These are phyloP conservation scores for Microascus cirrosus DNA, from an alignment of 2,329 filamentous ascomycete genomes.

Conservation along the genomic window DNA sequence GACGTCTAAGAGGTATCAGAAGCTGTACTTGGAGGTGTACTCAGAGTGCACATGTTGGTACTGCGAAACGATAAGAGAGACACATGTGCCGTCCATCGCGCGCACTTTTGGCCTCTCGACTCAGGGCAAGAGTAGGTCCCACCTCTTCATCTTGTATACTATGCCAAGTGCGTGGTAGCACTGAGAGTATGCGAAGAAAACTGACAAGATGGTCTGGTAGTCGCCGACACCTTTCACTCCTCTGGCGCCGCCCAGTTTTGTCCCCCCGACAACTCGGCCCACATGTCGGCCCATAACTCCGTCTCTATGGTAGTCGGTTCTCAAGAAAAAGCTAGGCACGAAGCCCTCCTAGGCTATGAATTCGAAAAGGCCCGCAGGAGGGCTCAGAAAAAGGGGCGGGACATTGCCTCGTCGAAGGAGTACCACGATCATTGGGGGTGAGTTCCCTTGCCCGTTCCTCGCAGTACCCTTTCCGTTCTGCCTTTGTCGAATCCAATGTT, in stretches of 20 bases:
- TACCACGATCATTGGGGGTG: conserved; percentile 46
- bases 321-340: conserved; percentile 12
- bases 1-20: conserved; percentile 61
- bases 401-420: conserved; percentile 32
- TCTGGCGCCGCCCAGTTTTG: conserved; percentile 38
- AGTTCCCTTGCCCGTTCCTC: conserved; percentile 2
- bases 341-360: conserved; percentile 33
- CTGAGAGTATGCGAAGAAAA: background rate
- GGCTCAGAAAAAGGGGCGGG: conserved; percentile 36
- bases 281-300: conserved; percentile 65
- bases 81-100: conserved; percentile 26
- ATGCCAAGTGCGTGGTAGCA: too few species aligned
- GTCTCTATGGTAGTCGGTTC: conserved; percentile 23
- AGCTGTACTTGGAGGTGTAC: conserved; percentile 54
- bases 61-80: conserved; percentile 49
- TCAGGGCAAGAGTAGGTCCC: conserved; percentile 26
- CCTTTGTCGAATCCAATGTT: background rate
- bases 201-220: conserved; percentile 2
- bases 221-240: conserved; percentile 29
- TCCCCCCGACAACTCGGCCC: conserved; percentile 46
- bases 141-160: background rate
- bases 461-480: background rate
- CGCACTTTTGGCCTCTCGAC: conserved; percentile 32
- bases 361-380: conserved; percentile 44
- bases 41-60: conserved; percentile 76